These are phyloP conservation scores for Boletus tomentosulus DNA, from an alignment of 768 basidiomycete species.

Conservation along the genomic window DNA sequence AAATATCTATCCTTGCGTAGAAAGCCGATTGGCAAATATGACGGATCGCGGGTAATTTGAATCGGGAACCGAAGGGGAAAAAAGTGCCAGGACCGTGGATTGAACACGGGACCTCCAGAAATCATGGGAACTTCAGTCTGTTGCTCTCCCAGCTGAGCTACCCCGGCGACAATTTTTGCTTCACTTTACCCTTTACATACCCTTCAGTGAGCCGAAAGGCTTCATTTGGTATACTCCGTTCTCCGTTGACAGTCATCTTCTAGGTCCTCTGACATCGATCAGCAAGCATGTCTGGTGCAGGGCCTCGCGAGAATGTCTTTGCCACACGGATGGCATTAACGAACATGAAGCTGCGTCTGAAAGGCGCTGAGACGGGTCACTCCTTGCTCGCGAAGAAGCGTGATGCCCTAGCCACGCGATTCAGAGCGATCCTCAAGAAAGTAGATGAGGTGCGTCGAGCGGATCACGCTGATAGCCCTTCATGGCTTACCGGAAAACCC, in stretches of 20 bases:
- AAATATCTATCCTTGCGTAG: neutral
- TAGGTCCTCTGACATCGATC: neutral
- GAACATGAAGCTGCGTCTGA: constrained; percentile 84
- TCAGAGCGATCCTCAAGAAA: constrained; percentile 89
- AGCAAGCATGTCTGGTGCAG: constrained; percentile 78
- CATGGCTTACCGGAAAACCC: constrained; percentile 17
- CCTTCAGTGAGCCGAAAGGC: neutral
- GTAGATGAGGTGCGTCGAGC: constrained; percentile 85
- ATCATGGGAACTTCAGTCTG: constrained; percentile 51
- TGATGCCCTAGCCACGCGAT: constrained; percentile 92
- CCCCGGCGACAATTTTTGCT: constrained; percentile 39
- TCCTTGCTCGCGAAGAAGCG: constrained; percentile 96
- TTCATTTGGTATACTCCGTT: neutral
- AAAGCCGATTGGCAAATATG: neutral
- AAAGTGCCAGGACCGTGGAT: constrained; percentile 68
- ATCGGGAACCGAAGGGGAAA: neutral
- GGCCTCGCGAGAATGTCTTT: constrained; percentile 89
- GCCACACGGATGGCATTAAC: constrained; percentile 97
- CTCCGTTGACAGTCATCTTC: neutral
- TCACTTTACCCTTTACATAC: neutral
- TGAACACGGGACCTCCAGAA: constrained; percentile 78
- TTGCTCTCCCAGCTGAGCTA: constrained; percentile 77
- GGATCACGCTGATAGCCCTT: neutral
- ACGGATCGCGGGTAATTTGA: neutral
- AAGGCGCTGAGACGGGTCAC: constrained; percentile 92